Evolutionary conservation across 495 filamentous ascomycete genomes (phyloP), one percentile per base, ranked within the genome.

Genomic region (Penicillium pancosmium): DNA sequence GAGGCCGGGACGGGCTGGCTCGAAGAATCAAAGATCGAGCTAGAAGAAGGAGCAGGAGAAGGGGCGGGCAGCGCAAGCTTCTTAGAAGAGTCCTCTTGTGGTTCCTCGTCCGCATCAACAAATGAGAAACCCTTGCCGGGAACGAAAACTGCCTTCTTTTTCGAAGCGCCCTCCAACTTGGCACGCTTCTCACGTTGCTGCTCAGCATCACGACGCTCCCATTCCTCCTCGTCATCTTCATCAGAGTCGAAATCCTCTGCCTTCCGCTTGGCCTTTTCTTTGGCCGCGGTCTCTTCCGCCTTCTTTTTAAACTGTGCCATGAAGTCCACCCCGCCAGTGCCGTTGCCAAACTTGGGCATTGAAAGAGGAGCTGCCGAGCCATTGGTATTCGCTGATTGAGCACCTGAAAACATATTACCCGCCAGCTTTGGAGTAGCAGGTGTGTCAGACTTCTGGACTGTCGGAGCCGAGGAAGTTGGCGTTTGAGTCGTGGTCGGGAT

Each of bases 231-330:
- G 36, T 80, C 74, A 16, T 82, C 81, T 27, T 83, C 80, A 13
- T 84, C 82, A 0, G 79, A 83, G 57, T 85, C 82, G 52, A 76
- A 80, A 2, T 86, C 82, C 50, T 82, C 82, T 1, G 73, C 79
- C 63, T 81, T 86, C 49, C 81, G 80, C 65, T 82, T 82, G 15
- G 66, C 69, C 57, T 81, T 80, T 48, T 74, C 74, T 38, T 79
- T 74, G 35, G 71, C 70, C 23, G 64, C 65, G 12, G 61, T 64
- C 43, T 73, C 65, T 8, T 74, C 68, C 3, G 71, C 67, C 46
- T 71, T 61, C 41, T 73, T 67, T 52, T 71, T 71, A 54, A 77
- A 76, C 21, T 78, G 73, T 3, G 70, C 65, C 49, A 75, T 62
- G 50, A 80, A 80, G 50, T 76, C 66, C 2, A 62, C 61, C 10